These are phyloP conservation scores for Termitomyces sp. DNA, from an alignment of 768 basidiomycete genomes.

Conservation along the genomic window DNA sequence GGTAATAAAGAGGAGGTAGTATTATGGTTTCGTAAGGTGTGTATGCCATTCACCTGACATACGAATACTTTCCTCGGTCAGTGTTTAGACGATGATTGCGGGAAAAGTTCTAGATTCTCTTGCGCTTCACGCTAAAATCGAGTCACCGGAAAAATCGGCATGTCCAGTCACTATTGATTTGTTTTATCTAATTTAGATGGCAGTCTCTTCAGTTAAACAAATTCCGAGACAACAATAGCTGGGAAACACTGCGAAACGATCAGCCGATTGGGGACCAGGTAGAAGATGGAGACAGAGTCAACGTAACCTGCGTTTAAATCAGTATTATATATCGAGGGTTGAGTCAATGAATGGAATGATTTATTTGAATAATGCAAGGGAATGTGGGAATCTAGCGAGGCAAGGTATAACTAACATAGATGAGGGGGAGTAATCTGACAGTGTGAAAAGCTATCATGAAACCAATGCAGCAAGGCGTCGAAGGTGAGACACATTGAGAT, in stretches of 20 bases:
- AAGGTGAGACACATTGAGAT: constrained; percentile 85
- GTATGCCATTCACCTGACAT: constrained; percentile 2
- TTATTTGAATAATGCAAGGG: constrained; percentile 21
- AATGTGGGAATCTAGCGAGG: constrained; percentile 37
- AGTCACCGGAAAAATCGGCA: constrained; percentile 26
- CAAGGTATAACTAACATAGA: constrained; percentile 42
- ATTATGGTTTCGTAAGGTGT: constrained; percentile 74
- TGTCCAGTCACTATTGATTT: constrained; percentile 3
- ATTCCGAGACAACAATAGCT: constrained; percentile 19
- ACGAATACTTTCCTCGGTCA: neutral
- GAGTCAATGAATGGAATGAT: neutral
- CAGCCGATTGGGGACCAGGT: constrained; percentile 42
- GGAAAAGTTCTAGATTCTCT: constrained; percentile 63
- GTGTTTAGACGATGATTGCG: constrained; percentile 42
- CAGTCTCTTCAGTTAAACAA: constrained; percentile 41
- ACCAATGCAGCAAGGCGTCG: constrained; percentile 85
- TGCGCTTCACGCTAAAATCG: constrained; percentile 30
- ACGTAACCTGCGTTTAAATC: constrained; percentile 5
- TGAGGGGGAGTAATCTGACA: constrained; percentile 19
- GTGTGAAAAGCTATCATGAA: constrained; percentile 40
- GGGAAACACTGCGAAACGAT: constrained; percentile 40
- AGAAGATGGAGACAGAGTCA: constrained; percentile 44
- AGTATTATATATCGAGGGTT: neutral
- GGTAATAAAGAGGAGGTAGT: constrained; percentile 25
- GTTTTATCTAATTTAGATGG: neutral